phyloP scores from a whole-genome alignment of 495 filamentous ascomycete genomes.

The Hypoxylon cercidicola region DNA sequence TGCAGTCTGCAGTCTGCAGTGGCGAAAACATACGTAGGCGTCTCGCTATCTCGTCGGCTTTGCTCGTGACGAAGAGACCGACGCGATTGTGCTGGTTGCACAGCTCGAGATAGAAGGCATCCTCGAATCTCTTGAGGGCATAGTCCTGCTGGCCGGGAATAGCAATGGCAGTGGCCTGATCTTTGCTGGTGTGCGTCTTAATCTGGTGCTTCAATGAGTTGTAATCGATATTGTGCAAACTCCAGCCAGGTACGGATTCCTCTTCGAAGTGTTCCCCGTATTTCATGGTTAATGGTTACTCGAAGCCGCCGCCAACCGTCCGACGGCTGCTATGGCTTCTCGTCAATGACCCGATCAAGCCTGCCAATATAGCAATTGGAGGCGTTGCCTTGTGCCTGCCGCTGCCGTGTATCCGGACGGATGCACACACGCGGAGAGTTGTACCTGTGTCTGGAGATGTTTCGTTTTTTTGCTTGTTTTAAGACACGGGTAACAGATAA shows the following conservation, averaged over 20 bases:
- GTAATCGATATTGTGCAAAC: conserved; percentile 75
- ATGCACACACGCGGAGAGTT: too few species aligned
- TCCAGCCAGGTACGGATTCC: conserved; percentile 67
- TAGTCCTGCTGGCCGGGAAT: conserved; percentile 70
- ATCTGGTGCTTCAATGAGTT: conserved; percentile 79
- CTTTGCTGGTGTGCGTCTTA: conserved; percentile 71
- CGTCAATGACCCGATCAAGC: background rate
- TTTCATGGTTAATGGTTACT: conserved; percentile 64
- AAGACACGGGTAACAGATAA: too few species aligned
- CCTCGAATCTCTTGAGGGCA: conserved; percentile 66
- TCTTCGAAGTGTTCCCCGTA: conserved; percentile 72
- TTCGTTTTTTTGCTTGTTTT: too few species aligned
- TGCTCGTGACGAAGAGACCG: conserved; percentile 75
- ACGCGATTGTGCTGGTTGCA: conserved; percentile 73
- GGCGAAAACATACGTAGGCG: conserved; percentile 62
- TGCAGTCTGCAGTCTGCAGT: conserved; percentile 5
- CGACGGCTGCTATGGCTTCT: conserved; percentile 16
- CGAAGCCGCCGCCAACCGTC: conserved; percentile 17
- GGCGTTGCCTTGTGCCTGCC: background rate
- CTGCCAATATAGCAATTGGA: conserved; percentile 10
- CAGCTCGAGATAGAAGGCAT: conserved; percentile 69
- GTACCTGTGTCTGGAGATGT: too few species aligned
- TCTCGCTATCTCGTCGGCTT: conserved; percentile 72
- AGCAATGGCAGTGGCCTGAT: conserved; percentile 68
- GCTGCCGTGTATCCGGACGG: too few species aligned